A percentile compares a stretch with the other conserved stretches of the same genome.
These are phyloP conservation scores for Epichloe amarillans DNA, from an alignment of 2,329 filamentous ascomycete species.

Conservation along the genomic window DNA sequence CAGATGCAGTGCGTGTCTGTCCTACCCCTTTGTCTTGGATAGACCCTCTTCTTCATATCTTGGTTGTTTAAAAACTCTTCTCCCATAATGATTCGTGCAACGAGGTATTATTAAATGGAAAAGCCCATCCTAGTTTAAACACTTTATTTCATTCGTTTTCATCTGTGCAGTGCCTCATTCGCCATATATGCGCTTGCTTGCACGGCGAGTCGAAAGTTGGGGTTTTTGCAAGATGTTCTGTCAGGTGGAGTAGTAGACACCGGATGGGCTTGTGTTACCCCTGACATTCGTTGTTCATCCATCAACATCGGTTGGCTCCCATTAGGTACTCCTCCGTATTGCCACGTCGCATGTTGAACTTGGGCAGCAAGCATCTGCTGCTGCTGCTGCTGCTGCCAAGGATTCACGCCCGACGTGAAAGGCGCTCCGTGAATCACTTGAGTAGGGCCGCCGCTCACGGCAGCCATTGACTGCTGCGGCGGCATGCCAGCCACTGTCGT, in stretches of 20 bases:
- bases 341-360: slow-evolving; percentile 18
- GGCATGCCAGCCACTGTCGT: slow-evolving; percentile 24
- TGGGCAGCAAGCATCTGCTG: slow-evolving; percentile 16
- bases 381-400: slow-evolving; percentile 31
- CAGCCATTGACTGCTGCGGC: slow-evolving; percentile 20
- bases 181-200: neutral
- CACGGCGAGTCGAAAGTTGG: neutral
- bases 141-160: neutral
- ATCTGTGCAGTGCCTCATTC: neutral
- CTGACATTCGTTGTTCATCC: slow-evolving; percentile 7
- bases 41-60: neutral
- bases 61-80: neutral
- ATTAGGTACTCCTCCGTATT: slow-evolving; percentile 16
- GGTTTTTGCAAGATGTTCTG: neutral
- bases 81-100: neutral
- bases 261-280: slow-evolving; percentile 8
- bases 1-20: neutral
- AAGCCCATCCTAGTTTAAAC: neutral
- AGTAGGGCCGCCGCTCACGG: slow-evolving; percentile 12
- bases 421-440: slow-evolving; percentile 23
- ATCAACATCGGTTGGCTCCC: slow-evolving; percentile 6
- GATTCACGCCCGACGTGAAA: slow-evolving; percentile 22
- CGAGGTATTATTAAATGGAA: neutral
- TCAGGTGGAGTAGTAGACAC: slow-evolving; percentile 10
- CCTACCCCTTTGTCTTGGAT: neutral